phyloP scores from a whole-genome alignment of 2,329 filamentous ascomycete species.

The Monosporascus sp. region DNA sequence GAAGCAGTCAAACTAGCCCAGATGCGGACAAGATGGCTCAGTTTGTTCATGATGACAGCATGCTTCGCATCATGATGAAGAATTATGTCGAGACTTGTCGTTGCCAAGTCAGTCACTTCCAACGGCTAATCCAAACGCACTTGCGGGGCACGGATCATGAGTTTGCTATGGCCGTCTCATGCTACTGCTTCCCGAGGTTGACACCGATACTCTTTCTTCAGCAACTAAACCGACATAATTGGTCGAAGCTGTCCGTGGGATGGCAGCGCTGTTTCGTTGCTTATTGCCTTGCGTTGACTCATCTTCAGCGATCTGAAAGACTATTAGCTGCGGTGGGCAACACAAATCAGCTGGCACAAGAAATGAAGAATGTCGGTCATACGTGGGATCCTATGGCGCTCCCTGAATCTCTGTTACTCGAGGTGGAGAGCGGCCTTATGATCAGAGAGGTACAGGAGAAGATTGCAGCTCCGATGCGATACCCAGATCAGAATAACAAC shows the following conservation, averaged over 20 bases:
- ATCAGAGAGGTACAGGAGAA: constrained; percentile 56
- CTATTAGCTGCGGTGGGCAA: constrained; percentile 26
- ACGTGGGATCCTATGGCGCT: constrained; percentile 45
- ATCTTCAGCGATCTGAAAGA: constrained; percentile 38
- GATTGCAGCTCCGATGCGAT: constrained; percentile 54
- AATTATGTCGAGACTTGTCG: not conserved
- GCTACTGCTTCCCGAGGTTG: not conserved
- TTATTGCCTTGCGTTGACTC: constrained; percentile 36
- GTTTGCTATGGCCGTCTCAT: not conserved
- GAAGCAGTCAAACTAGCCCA: not conserved
- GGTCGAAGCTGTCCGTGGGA: constrained; percentile 18
- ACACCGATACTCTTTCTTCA: constrained; percentile 29
- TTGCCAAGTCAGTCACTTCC: not conserved
- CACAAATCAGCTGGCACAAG: constrained; percentile 31
- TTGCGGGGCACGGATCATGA: not conserved
- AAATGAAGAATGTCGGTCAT: constrained; percentile 48
- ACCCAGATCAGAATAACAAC: constrained; percentile 37
- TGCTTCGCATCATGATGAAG: not conserved
- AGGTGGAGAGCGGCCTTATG: constrained; percentile 58
- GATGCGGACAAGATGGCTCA: not conserved
- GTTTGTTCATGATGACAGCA: not conserved
- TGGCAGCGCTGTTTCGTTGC: constrained; percentile 33
- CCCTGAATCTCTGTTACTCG: constrained; percentile 60
- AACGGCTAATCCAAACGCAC: not conserved
- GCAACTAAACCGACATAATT: constrained; percentile 23